A percentile compares a stretch with the other conserved stretches of the same genome.
phyloP scores from a whole-genome alignment of 352 stramenopile species.

The Phytophthora europaea region DNA sequence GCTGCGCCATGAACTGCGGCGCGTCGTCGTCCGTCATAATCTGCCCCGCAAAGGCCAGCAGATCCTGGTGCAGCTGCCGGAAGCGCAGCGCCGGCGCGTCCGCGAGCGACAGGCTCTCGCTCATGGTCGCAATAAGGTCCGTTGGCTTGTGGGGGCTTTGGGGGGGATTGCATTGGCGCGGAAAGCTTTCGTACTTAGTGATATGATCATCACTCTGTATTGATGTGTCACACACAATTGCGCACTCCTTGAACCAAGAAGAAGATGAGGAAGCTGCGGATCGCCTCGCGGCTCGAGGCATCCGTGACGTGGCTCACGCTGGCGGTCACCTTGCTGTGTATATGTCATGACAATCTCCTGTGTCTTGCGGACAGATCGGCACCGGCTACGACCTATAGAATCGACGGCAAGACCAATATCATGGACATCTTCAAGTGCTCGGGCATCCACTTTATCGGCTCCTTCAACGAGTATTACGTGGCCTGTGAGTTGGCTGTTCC shows the following conservation, averaged over 20 bases:
- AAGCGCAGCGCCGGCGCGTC: constrained; percentile 74
- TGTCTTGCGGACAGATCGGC: constrained; percentile 19
- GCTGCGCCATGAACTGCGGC: constrained; percentile 64
- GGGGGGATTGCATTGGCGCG: constrained; percentile 38
- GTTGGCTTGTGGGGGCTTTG: constrained; percentile 30
- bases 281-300: not conserved
- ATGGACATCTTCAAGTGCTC: constrained; percentile 80
- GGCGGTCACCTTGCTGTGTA: not conserved
- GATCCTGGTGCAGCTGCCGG: constrained; percentile 78
- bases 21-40: constrained; percentile 77
- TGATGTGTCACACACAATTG: constrained; percentile 16
- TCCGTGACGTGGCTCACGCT: constrained; percentile 13
- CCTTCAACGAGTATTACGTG: constrained; percentile 89
- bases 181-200: constrained; percentile 40
- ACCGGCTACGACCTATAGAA: constrained; percentile 49
- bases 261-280: constrained; percentile 32
- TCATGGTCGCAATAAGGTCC: constrained; percentile 32
- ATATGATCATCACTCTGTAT: constrained; percentile 33
- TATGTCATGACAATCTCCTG: not conserved
- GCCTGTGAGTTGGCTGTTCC: constrained; percentile 63
- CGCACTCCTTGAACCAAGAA: constrained; percentile 9
- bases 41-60: constrained; percentile 70
- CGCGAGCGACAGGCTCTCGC: constrained; percentile 51
- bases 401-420: constrained; percentile 62
- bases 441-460: constrained; percentile 66